Evolutionary conservation across 1,284 basidiomycete genomes (phyloP).

Genomic region (Thecaphora thlaspeos): DNA sequence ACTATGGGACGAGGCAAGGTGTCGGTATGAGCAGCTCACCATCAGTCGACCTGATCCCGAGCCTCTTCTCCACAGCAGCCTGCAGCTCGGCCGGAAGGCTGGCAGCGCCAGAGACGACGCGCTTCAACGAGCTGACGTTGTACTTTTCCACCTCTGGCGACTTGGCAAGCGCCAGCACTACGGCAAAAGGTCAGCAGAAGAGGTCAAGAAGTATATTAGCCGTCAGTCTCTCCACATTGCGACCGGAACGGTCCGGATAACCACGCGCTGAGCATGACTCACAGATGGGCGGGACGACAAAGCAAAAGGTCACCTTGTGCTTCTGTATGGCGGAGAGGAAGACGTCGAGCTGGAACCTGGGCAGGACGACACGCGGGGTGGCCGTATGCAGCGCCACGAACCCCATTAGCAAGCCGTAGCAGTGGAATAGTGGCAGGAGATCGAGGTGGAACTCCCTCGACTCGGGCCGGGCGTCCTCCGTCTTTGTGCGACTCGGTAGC

Average conservation of each 20-base stretch:
- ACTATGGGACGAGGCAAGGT: too few species aligned
- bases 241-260: too few species aligned
- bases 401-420: constrained; percentile 52
- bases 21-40: constrained; percentile 11
- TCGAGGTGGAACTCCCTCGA: constrained; percentile 48
- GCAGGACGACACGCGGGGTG: constrained; percentile 47
- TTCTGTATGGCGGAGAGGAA: constrained; percentile 45
- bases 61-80: constrained; percentile 34
- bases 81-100: constrained; percentile 41
- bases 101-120: constrained; percentile 51
- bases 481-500: constrained; percentile 19
- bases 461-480: background rate
- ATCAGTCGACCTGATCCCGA: constrained; percentile 47
- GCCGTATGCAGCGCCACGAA: constrained; percentile 51
- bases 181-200: too few species aligned
- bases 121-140: constrained; percentile 43
- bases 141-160: constrained; percentile 44
- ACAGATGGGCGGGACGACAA: constrained; percentile 53
- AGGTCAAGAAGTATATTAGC: too few species aligned
- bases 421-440: constrained; percentile 55
- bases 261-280: too few species aligned
- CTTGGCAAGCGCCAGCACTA: constrained; percentile 48
- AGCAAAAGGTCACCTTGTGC: constrained; percentile 50
- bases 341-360: constrained; percentile 43
- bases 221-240: too few species aligned